Evolutionary conservation across 495 filamentous ascomycete genomes (phyloP).

Genomic region (Lasiosphaeria hispida): DNA sequence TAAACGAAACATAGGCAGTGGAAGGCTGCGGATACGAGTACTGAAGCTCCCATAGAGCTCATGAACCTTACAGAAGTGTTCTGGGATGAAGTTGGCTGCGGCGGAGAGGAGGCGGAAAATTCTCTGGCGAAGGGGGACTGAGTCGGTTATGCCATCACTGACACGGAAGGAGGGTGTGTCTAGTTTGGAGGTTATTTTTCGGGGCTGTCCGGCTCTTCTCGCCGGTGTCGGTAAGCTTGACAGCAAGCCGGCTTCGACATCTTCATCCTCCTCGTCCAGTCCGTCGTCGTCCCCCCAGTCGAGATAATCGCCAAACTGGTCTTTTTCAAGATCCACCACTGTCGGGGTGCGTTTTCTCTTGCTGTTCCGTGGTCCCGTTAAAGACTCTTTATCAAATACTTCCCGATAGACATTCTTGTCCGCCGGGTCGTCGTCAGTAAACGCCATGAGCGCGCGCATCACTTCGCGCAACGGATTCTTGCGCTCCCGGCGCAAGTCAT

Average conservation of each 20-base stretch:
- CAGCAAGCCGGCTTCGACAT: neutral
- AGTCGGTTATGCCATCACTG: constrained; percentile 50
- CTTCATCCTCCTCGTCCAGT: constrained; percentile 27
- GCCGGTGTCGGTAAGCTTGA: neutral
- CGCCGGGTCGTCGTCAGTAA: constrained; percentile 38
- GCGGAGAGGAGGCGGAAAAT: constrained; percentile 49
- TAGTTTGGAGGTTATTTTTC: neutral
- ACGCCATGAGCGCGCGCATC: constrained; percentile 39
- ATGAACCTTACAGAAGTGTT: constrained; percentile 49
- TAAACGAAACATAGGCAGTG: constrained; percentile 68
- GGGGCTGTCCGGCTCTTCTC: neutral
- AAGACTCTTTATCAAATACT: constrained; percentile 49
- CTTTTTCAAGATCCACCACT: constrained; percentile 46
- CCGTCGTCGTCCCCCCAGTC: constrained; percentile 34
- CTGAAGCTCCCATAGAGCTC: constrained; percentile 68
- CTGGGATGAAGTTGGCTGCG: constrained; percentile 26
- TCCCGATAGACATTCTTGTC: constrained; percentile 43
- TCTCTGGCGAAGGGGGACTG: constrained; percentile 61
- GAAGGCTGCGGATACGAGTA: constrained; percentile 62
- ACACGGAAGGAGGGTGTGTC: constrained; percentile 2
- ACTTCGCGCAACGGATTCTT: constrained; percentile 36
- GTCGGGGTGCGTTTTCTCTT: constrained; percentile 49
- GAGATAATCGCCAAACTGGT: constrained; percentile 44
- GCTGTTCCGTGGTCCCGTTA: constrained; percentile 26
- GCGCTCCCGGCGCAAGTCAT: constrained; percentile 33